Conservation (phyloP, 2,329 filamentous ascomycete genomes). For the Hymenoscyphus infarciens region DNA sequence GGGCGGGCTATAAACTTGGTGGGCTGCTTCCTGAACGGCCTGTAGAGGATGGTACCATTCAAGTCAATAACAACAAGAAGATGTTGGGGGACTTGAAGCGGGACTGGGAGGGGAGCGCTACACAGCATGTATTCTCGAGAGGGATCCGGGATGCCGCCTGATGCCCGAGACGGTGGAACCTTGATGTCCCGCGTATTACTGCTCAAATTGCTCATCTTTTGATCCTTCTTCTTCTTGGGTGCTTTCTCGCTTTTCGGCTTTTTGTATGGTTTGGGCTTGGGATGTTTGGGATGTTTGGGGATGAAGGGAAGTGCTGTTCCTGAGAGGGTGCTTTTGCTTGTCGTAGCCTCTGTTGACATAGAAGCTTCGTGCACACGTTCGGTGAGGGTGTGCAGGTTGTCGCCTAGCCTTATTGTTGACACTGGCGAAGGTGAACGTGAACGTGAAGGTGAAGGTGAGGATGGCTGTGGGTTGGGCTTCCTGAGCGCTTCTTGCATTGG, state of each 20-base stretch:
- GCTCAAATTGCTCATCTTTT: constrained; percentile 4
- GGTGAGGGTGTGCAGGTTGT: neutral
- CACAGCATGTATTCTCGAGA: constrained; percentile 57
- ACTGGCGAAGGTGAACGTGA: neutral
- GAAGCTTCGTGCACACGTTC: neutral
- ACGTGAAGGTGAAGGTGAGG: neutral
- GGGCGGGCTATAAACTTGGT: constrained; percentile 63
- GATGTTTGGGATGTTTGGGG: neutral
- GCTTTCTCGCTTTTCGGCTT: neutral
- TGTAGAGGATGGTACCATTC: constrained; percentile 83
- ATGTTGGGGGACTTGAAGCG: constrained; percentile 48
- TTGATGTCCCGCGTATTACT: constrained; percentile 12
- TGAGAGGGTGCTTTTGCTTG: neutral
- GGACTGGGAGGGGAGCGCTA: constrained; percentile 44
- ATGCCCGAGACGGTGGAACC: constrained; percentile 24
- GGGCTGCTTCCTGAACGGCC: constrained; percentile 51
- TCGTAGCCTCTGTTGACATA: neutral
- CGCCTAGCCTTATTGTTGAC: constrained; percentile 2
- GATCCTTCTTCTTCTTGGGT: neutral
- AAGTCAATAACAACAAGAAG: constrained; percentile 86
- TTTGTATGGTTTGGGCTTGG: neutral
- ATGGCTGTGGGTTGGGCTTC: neutral
- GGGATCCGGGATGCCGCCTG: constrained; percentile 52
- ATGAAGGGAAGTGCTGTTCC: neutral
- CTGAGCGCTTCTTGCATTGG: neutral